Conservation (phyloP, 495 filamentous ascomycete genomes). For the Podospora conica region DNA sequence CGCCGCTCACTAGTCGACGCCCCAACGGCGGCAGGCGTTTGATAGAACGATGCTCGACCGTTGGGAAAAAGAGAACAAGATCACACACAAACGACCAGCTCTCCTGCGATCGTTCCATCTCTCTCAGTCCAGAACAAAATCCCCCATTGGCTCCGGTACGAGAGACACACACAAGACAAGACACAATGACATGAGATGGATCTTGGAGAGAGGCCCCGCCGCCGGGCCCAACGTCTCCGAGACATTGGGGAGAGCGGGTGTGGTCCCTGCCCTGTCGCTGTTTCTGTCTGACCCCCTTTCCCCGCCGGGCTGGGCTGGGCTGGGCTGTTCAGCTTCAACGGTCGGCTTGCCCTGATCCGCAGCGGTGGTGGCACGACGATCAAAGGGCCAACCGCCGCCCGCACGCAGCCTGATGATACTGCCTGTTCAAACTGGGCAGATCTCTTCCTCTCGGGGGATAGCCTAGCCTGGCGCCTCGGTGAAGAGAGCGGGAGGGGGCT, state of each 20-base stretch:
- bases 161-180: background rate
- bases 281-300: too few species aligned
- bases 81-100: background rate
- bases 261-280: too few species aligned
- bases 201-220: background rate
- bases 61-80: background rate
- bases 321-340: background rate
- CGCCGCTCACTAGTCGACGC: background rate
- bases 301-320: background rate
- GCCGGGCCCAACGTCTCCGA: background rate
- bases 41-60: background rate
- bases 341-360: background rate
- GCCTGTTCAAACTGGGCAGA: background rate
- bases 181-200: background rate
- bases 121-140: background rate
- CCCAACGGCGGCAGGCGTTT: background rate
- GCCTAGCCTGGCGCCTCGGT: background rate
- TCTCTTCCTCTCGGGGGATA: background rate
- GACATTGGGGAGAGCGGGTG: background rate
- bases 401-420: too few species aligned
- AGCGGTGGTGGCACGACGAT: background rate
- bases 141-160: background rate
- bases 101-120: background rate
- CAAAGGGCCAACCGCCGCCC: too few species aligned
- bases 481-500: too few species aligned